Evolutionary conservation across 495 filamentous ascomycete species (phyloP).

Genomic region (Glutinoglossum americanum): DNA sequence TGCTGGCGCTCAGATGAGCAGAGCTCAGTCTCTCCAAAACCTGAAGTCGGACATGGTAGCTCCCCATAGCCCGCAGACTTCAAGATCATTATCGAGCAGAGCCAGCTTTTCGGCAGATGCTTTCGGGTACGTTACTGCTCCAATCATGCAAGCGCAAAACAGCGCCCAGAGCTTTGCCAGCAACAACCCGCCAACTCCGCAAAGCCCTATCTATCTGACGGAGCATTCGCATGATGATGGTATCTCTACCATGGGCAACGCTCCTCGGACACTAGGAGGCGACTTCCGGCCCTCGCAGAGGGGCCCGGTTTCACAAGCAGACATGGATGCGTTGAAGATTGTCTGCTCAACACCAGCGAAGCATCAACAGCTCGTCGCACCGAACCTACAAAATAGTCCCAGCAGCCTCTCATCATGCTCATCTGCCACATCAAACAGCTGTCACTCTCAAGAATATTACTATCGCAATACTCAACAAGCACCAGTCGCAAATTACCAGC

Average conservation of each 20-base stretch:
- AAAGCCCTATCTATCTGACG: neutral
- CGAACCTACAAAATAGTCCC: constrained; percentile 1
- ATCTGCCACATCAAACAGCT: neutral
- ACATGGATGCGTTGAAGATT: neutral
- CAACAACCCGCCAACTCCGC: neutral
- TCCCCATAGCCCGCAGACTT: neutral
- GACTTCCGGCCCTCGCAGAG: neutral
- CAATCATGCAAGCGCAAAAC: neutral
- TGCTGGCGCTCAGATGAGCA: neutral
- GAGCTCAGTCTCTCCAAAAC: neutral
- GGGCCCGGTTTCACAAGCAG: neutral
- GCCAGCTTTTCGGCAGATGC: neutral
- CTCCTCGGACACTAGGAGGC: neutral
- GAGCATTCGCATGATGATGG: neutral
- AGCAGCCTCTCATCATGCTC: constrained; percentile 1
- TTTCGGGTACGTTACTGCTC: neutral
- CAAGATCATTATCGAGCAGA: neutral
- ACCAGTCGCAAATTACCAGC: neutral
- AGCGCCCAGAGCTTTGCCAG: constrained; percentile 1
- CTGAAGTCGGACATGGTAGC: neutral
- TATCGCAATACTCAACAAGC: neutral
- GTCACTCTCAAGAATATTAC: neutral
- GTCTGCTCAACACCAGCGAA: neutral
- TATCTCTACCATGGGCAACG: neutral
- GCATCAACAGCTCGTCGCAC: constrained; percentile 2